Evolutionary conservation across 106 monocot genomes (phyloP).

Genomic region (Chionographis japonica): DNA sequence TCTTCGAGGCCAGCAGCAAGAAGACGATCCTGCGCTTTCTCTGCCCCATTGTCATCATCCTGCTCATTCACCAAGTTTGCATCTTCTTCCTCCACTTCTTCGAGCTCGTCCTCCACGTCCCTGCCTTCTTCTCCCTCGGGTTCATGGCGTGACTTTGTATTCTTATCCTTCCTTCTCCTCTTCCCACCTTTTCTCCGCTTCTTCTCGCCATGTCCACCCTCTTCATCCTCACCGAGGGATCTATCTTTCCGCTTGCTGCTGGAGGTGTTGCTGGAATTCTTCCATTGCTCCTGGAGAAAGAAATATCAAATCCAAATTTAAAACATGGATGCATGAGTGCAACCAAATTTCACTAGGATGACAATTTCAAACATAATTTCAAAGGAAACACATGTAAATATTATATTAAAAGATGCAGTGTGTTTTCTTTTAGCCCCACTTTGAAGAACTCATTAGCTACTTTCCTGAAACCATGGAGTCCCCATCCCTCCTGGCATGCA

Average conservation of each 20-base stretch:
- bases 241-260: slow-evolving; percentile 79
- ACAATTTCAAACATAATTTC: no score
- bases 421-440: no score
- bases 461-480: no score
- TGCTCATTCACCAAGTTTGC: slow-evolving; percentile 20
- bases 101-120: slow-evolving; percentile 35
- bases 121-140: slow-evolving; percentile 32
- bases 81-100: slow-evolving; percentile 56
- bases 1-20: slow-evolving; percentile 93
- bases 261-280: slow-evolving; percentile 35
- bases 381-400: no score
- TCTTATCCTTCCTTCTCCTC: slow-evolving; percentile 61
- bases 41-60: slow-evolving; percentile 34
- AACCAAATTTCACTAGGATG: no score
- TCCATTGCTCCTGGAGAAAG: slow-evolving; percentile 84
- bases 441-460: no score
- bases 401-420: no score
- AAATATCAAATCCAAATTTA: neutral
- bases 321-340: neutral
- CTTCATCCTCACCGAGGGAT: slow-evolving; percentile 58
- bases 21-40: slow-evolving; percentile 62
- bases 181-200: slow-evolving; percentile 61
- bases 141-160: slow-evolving; percentile 35
- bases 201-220: slow-evolving; percentile 55
- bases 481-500: no score